These are phyloP conservation scores for Pythium sukuiense DNA, from an alignment of 352 stramenopile genomes.

Conservation along the genomic window DNA sequence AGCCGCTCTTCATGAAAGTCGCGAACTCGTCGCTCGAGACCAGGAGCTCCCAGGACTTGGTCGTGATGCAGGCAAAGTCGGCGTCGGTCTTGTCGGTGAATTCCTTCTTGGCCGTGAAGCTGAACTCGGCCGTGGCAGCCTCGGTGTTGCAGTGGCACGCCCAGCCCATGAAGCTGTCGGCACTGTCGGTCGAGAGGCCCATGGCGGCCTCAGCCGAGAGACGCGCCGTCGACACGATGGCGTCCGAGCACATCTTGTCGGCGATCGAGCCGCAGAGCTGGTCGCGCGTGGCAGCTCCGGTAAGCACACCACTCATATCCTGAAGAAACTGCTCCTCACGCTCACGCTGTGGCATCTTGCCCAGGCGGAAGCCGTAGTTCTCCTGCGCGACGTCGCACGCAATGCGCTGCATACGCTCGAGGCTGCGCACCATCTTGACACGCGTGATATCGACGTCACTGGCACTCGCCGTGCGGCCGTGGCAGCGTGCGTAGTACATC, in stretches of 20 bases:
- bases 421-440: slow-evolving; percentile 48
- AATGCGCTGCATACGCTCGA: slow-evolving; percentile 58
- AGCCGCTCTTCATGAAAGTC: slow-evolving; percentile 10
- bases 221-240: slow-evolving; percentile 23
- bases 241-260: slow-evolving; percentile 24
- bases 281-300: slow-evolving; percentile 9
- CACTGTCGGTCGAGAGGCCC: not conserved
- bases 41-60: slow-evolving; percentile 17
- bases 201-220: slow-evolving; percentile 17
- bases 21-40: slow-evolving; percentile 16
- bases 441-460: slow-evolving; percentile 34
- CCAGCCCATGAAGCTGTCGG: slow-evolving; percentile 20
- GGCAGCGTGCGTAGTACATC: slow-evolving; percentile 67
- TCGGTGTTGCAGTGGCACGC: slow-evolving; percentile 12
- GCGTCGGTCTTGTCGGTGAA: not conserved
- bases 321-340: slow-evolving; percentile 24
- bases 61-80: slow-evolving; percentile 15
- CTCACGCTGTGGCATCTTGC: slow-evolving; percentile 10
- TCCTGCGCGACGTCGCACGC: slow-evolving; percentile 40
- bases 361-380: slow-evolving; percentile 38
- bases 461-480: slow-evolving; percentile 28
- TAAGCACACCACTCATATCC: slow-evolving; percentile 23
- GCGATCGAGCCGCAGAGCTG: slow-evolving; percentile 17
- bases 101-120: slow-evolving; percentile 21
- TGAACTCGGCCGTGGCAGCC: slow-evolving; percentile 9